phyloP scores from a whole-genome alignment of 2,329 filamentous ascomycete genomes.

The Calonectria pseudoturangicola region DNA sequence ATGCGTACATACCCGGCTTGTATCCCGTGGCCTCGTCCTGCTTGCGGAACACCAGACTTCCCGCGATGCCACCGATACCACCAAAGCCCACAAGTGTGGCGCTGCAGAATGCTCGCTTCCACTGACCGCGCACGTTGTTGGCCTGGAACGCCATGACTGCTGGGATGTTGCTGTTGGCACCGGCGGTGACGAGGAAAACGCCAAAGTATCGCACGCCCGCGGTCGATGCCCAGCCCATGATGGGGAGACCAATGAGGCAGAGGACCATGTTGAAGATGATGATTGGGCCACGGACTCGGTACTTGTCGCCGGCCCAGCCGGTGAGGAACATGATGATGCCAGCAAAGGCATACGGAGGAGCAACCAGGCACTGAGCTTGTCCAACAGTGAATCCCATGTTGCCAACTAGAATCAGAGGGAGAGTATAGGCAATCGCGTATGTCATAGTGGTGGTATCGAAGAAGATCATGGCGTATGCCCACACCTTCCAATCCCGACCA shows the following conservation, averaged over 20 bases:
- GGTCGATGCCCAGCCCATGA: slow-evolving; percentile 80
- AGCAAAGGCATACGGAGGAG: slow-evolving; percentile 80
- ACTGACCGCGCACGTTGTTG: slow-evolving; percentile 91
- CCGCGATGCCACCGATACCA: slow-evolving; percentile 86
- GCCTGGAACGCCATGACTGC: slow-evolving; percentile 86
- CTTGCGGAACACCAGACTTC: slow-evolving; percentile 81
- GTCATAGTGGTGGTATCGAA: slow-evolving; percentile 82
- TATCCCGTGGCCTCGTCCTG: slow-evolving; percentile 72
- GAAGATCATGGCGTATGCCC: slow-evolving; percentile 77
- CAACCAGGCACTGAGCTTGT: slow-evolving; percentile 81
- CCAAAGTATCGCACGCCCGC: slow-evolving; percentile 81
- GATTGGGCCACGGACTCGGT: slow-evolving; percentile 78
- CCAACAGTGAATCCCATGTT: slow-evolving; percentile 80
- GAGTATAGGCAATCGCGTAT: slow-evolving; percentile 86
- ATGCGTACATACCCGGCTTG: slow-evolving; percentile 72
- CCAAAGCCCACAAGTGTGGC: slow-evolving; percentile 86
- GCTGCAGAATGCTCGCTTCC: slow-evolving; percentile 88
- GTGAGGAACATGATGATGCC: slow-evolving; percentile 76
- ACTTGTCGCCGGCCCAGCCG: slow-evolving; percentile 80
- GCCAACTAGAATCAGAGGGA: slow-evolving; percentile 81
- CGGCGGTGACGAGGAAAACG: slow-evolving; percentile 84
- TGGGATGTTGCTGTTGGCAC: slow-evolving; percentile 86
- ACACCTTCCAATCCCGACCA: slow-evolving; percentile 74
- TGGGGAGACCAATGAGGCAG: slow-evolving; percentile 80
- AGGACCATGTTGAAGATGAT: slow-evolving; percentile 80